A percentile compares a stretch with the other conserved stretches of the same genome.
Evolutionary conservation across 2,329 filamentous ascomycete genomes (phyloP).

Genomic region (Metarhizium anisopliae): DNA sequence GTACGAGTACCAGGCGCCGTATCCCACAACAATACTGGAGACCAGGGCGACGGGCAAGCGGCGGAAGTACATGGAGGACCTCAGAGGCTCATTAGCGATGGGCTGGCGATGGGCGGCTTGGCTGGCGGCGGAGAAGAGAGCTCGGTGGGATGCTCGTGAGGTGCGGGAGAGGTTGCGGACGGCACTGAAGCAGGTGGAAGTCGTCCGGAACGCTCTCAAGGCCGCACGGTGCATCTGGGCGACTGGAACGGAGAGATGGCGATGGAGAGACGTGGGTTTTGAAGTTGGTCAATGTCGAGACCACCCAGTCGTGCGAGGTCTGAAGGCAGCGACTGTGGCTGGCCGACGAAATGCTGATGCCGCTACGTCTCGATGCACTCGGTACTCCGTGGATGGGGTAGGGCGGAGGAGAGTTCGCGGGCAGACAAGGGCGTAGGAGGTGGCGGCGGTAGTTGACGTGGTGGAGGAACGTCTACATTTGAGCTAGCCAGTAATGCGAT

Average conservation of each 20-base stretch:
- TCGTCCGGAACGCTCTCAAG: conserved; percentile 58
- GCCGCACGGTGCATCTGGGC: conserved; percentile 65
- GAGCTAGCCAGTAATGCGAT: no score
- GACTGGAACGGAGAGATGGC: neutral
- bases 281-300: neutral
- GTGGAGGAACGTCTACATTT: neutral
- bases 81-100: conserved; percentile 43
- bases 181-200: conserved; percentile 54
- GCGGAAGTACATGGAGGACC: conserved; percentile 68
- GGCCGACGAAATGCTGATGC: neutral
- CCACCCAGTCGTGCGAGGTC: neutral
- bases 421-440: neutral
- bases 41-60: conserved; percentile 58
- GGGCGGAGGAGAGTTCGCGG: neutral
- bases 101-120: conserved; percentile 17
- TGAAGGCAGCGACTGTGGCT: neutral
- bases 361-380: neutral
- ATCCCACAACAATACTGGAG: conserved; percentile 59
- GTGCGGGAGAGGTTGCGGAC: conserved; percentile 48
- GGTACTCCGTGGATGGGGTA: neutral
- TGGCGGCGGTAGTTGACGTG: neutral
- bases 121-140: conserved; percentile 20
- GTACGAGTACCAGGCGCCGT: conserved; percentile 70
- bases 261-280: neutral
- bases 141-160: conserved; percentile 25